Evolutionary conservation across 1,139 yeast species (phyloP).

Genomic region (Kodamaea sp.): DNA sequence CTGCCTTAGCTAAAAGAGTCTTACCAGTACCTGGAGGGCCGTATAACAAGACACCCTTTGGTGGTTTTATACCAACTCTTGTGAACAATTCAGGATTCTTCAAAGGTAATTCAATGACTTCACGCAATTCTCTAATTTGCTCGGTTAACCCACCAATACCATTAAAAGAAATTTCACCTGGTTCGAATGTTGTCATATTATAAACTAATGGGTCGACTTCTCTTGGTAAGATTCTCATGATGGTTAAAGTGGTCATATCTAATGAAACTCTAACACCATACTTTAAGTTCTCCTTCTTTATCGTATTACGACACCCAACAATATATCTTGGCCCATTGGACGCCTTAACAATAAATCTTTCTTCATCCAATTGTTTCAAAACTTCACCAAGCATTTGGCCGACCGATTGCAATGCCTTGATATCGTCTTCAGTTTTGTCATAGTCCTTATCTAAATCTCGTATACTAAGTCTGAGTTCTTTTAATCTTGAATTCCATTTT

Average conservation of each 20-base stretch:
- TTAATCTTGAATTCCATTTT: slow-evolving; percentile 90
- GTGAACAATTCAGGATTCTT: slow-evolving; percentile 95
- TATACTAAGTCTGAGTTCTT: slow-evolving; percentile 77
- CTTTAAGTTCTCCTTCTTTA: slow-evolving; percentile 75
- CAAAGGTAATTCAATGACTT: slow-evolving; percentile 94
- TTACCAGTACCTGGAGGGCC: slow-evolving; percentile 99
- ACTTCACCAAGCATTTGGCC: slow-evolving; percentile 99
- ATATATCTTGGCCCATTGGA: slow-evolving; percentile 97
- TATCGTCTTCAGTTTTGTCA: slow-evolving; percentile 94
- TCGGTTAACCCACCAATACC: slow-evolving; percentile 97
- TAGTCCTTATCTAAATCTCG: slow-evolving; percentile 80
- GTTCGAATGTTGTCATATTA: slow-evolving; percentile 97
- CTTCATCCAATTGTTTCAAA: slow-evolving; percentile 91
- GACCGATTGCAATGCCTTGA: slow-evolving; percentile 93
- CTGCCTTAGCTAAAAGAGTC: slow-evolving; percentile 93
- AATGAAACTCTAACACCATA: slow-evolving; percentile 96
- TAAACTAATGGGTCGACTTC: slow-evolving; percentile 98
- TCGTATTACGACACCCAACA: slow-evolving; percentile 94
- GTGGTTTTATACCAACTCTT: slow-evolving; percentile 96
- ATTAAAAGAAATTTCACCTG: slow-evolving; percentile 91
- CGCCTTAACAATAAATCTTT: slow-evolving; percentile 93
- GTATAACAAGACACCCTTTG: slow-evolving; percentile 93
- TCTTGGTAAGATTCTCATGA: slow-evolving; percentile 95
- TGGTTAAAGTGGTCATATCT: slow-evolving; percentile 96
- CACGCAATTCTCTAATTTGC: slow-evolving; percentile 94